Evolutionary conservation across 768 basidiomycete species (phyloP).

Genomic region (Suillus hirtellus): DNA sequence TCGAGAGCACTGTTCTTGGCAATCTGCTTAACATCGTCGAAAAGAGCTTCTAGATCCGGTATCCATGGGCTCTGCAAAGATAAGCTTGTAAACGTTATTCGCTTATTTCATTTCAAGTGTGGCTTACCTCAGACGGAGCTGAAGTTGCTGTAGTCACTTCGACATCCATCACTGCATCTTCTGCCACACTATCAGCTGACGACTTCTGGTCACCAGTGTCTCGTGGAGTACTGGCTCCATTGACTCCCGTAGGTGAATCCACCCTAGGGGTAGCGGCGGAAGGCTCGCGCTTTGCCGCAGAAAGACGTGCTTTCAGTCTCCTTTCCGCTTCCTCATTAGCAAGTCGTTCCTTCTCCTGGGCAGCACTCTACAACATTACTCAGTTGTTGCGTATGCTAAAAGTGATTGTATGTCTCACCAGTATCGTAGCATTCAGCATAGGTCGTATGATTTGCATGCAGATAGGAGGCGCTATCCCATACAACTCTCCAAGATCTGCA

Average conservation of each 20-base stretch:
- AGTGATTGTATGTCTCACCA: slow-evolving; percentile 43
- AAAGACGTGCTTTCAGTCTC: slow-evolving; percentile 73
- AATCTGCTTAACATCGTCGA: slow-evolving; percentile 73
- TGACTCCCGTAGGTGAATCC: slow-evolving; percentile 54
- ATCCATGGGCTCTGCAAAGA: slow-evolving; percentile 71
- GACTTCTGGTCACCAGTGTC: slow-evolving; percentile 27
- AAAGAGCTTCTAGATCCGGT: slow-evolving; percentile 67
- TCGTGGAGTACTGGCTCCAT: slow-evolving; percentile 31
- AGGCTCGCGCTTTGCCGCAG: slow-evolving; percentile 74
- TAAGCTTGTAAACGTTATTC: slow-evolving; percentile 10
- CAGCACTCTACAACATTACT: slow-evolving; percentile 50
- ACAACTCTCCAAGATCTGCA: slow-evolving; percentile 67
- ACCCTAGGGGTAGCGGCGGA: slow-evolving; percentile 53
- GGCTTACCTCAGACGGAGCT: slow-evolving; percentile 41
- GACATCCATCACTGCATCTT: slow-evolving; percentile 56
- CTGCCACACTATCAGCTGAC: slow-evolving; percentile 33
- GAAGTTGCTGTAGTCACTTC: slow-evolving; percentile 36
- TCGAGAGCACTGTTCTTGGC: slow-evolving; percentile 65
- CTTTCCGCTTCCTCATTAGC: slow-evolving; percentile 79
- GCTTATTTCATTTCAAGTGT: neutral
- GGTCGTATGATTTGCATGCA: slow-evolving; percentile 96
- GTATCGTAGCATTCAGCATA: slow-evolving; percentile 60
- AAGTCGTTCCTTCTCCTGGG: slow-evolving; percentile 66
- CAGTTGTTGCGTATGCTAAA: slow-evolving; percentile 10
- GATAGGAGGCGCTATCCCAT: slow-evolving; percentile 80